Conservation (phyloP, 1,284 basidiomycete genomes). For the Rhodotorula sp. region DNA sequence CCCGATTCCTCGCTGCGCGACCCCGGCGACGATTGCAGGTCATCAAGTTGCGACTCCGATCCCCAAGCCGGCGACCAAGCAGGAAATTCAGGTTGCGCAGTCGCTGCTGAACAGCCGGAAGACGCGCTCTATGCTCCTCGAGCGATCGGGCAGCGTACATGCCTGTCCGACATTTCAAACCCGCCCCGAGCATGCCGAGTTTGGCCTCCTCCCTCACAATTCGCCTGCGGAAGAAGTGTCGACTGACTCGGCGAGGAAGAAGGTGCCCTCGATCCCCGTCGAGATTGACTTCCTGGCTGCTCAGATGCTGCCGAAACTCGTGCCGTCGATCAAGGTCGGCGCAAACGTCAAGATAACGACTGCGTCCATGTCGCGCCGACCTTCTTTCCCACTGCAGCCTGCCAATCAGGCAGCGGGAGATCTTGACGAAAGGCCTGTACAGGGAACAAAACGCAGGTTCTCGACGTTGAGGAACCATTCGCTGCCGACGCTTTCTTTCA, state of each 20-base stretch:
- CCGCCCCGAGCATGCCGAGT: not conserved
- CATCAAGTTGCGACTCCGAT: not conserved
- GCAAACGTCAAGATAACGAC: constrained; percentile 3
- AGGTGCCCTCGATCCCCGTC: not conserved
- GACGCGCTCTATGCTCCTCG: not conserved
- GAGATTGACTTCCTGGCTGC: constrained; percentile 35
- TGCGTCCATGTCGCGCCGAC: constrained; percentile 7
- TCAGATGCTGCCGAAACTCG: constrained; percentile 29
- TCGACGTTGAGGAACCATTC: not conserved
- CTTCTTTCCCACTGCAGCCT: not conserved
- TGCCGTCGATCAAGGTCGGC: constrained; percentile 28
- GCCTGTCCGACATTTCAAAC: not conserved
- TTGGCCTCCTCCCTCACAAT: not conserved
- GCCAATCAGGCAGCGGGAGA: not conserved
- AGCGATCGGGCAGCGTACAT: not conserved
- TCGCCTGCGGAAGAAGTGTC: not conserved
- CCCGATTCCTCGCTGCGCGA: not conserved
- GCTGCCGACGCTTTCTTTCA: not conserved
- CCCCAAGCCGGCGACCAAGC: constrained; percentile 1
- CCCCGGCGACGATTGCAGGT: not conserved
- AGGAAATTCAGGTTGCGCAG: constrained; percentile 12
- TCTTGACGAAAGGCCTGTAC: not conserved
- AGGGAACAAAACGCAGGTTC: not conserved
- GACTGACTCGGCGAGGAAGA: not conserved
- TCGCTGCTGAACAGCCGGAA: constrained; percentile 18